phyloP scores from a whole-genome alignment of 2,329 filamentous ascomycete genomes.

The Aspergillaceae sp. region DNA sequence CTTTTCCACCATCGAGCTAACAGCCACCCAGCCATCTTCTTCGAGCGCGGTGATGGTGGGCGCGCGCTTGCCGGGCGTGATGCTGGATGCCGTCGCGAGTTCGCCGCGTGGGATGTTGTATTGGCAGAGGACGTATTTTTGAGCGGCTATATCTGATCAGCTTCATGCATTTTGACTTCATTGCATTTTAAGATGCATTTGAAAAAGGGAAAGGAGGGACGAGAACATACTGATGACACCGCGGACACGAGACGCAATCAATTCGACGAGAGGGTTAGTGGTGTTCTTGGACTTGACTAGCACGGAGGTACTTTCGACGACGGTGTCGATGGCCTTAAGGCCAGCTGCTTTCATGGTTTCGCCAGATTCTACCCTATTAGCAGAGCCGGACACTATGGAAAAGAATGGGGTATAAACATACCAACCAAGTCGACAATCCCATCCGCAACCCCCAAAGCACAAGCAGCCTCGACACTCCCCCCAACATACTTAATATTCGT shows the following conservation, averaged over 20 bases:
- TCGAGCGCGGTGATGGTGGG: conserved; percentile 87
- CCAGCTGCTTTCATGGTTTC: conserved; percentile 97
- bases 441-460: conserved; percentile 88
- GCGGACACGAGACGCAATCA: conserved; percentile 77
- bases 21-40: conserved; percentile 85
- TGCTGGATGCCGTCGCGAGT: conserved; percentile 58
- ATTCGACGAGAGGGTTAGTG: conserved; percentile 70
- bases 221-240: conserved; percentile 70
- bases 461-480: conserved; percentile 94
- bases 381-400: neutral
- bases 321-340: conserved; percentile 86
- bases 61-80: conserved; percentile 89
- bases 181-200: too few species aligned
- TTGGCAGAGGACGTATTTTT: conserved; percentile 88
- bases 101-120: conserved; percentile 78
- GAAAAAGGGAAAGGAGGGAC: too few species aligned
- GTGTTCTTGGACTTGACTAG: conserved; percentile 84
- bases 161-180: too few species aligned
- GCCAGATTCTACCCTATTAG: conserved; percentile 63
- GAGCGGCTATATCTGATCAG: conserved; percentile 51
- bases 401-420: conserved; percentile 42
- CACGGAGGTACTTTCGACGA: conserved; percentile 77
- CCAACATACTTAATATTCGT: conserved; percentile 92
- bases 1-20: conserved; percentile 86
- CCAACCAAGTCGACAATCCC: conserved; percentile 96